Evolutionary conservation across 225 moss, liverwort and hornwort genomes (phyloP).

Genomic region (Lunularia cruciata): DNA sequence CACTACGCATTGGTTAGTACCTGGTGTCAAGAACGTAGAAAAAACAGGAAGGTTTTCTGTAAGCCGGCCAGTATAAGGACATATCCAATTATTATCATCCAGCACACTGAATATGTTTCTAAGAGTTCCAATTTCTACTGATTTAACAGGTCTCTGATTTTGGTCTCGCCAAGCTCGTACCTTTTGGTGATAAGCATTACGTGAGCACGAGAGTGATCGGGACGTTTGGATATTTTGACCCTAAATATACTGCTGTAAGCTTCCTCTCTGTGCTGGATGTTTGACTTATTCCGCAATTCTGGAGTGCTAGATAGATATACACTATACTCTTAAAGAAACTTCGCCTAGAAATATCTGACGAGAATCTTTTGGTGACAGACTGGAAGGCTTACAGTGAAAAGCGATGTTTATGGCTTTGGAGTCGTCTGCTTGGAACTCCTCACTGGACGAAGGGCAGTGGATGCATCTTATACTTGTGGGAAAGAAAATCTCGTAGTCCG

Average conservation of each 20-base stretch:
- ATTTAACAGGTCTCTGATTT: constrained; percentile 44
- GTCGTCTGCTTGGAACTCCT: constrained; percentile 51
- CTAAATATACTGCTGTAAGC: constrained; percentile 43
- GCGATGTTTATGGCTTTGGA: constrained; percentile 53
- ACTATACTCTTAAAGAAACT: too few relatives aligned
- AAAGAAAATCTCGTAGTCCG: constrained; percentile 42
- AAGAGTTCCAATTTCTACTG: too few relatives aligned
- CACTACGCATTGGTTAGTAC: too few relatives aligned
- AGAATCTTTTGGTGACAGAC: constrained; percentile 21
- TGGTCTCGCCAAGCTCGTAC: constrained; percentile 52
- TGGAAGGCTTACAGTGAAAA: constrained; percentile 49
- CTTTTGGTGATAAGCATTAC: constrained; percentile 48
- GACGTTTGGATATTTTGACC: constrained; percentile 54
- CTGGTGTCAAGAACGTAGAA: too few relatives aligned
- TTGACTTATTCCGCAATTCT: neutral
- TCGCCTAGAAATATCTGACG: too few relatives aligned
- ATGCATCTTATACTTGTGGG: constrained; percentile 41
- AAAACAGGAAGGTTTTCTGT: too few relatives aligned
- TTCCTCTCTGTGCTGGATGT: neutral
- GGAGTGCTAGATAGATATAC: too few relatives aligned
- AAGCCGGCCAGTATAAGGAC: too few relatives aligned
- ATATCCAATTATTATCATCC: too few relatives aligned
- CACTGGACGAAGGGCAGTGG: constrained; percentile 48
- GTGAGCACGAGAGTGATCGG: constrained; percentile 54
- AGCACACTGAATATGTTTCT: too few relatives aligned